Base-by-base conservation (phyloP, 2,329 filamentous ascomycete species). In the Aspergillus costaricaensis region DNA sequence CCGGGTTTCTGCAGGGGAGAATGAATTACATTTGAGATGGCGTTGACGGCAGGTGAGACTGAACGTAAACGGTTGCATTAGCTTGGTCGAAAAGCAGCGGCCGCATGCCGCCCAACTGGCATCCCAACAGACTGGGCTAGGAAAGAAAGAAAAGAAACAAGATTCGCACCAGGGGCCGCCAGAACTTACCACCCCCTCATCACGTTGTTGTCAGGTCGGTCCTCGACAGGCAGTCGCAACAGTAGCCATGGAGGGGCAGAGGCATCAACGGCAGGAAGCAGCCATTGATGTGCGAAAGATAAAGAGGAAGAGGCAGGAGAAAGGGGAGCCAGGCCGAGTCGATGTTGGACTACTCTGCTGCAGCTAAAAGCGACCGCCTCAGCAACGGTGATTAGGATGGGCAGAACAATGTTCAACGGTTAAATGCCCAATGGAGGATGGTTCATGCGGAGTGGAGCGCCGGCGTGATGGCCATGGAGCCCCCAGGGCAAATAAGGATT, bases 131-230 rank as follows among this genome's bases (percentile, higher is more conserved):
- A n/a, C 47, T 50, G 47, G n/a, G 15, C 48, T 17, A 44, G 8
- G 38, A 47, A 17, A 53, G 55, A 27, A 53, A 36, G 32, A 36
- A 15, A 36, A 36, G 32, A 36, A 36, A 36, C 32, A 36, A 36
- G 32, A 36, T 36, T 36, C 32, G 32, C 32, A 36, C 32, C 32
- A 36, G 32, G 32, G 36, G 19, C 17, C 12, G 30, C 36, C 44
- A 39, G 38, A 4, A 74, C 73, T 73, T 38, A 75, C 73, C 73
- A 75, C 71, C 73, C 73, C 72, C 73, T 75, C 73, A 74, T 75
- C 65, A 75, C 72, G 72, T 63, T 69, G 62, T 70, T 58, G 58
- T 62, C 55, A 58, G 49, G 59, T 66, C 60, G 52, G 60, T 65
- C 61, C 60, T 66, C 56, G 60, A 58, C 58, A 54, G 58, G 50